These are phyloP conservation scores for Saururus chinensis DNA, from an alignment of 164 flowering plant species.

Conservation along the genomic window DNA sequence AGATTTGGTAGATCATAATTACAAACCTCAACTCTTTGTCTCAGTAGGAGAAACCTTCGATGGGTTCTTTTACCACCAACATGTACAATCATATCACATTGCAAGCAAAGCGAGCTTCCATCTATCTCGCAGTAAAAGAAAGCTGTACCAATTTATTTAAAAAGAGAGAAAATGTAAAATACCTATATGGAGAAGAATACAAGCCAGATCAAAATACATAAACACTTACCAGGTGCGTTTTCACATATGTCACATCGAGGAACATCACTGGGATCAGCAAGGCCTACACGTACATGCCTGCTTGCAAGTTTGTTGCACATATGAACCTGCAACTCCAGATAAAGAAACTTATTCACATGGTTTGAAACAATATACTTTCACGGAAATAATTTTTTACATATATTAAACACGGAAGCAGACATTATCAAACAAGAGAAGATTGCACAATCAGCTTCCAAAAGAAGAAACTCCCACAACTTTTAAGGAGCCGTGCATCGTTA, in stretches of 20 bases:
- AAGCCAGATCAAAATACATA: neutral
- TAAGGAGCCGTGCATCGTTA: too few relatives aligned
- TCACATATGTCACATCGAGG: slow-evolving; percentile 93
- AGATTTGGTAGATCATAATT: neutral
- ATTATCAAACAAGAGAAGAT: slow-evolving; percentile 1
- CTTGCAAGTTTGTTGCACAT: slow-evolving; percentile 97
- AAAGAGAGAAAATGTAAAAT: slow-evolving; percentile 1
- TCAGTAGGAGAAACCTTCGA: slow-evolving; percentile 69
- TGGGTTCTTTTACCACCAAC: slow-evolving; percentile 97
- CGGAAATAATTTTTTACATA: too few relatives aligned
- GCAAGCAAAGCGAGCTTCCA: slow-evolving; percentile 56
- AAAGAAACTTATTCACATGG: neutral
- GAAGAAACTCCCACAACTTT: too few relatives aligned
- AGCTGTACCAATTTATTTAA: slow-evolving; percentile 25
- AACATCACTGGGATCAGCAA: slow-evolving; percentile 78
- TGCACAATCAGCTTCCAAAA: too few relatives aligned
- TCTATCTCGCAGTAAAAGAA: slow-evolving; percentile 60
- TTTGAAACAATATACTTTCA: neutral
- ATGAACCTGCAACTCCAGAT: slow-evolving; percentile 56
- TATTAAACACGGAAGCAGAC: neutral
- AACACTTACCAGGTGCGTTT: slow-evolving; percentile 47
- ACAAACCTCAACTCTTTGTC: slow-evolving; percentile 93
- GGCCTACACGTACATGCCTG: slow-evolving; percentile 78
- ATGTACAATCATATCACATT: slow-evolving; percentile 85
- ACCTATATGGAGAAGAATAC: neutral